phyloP scores from a whole-genome alignment of 129 eudicot species.

The Flaveria trinervia region DNA sequence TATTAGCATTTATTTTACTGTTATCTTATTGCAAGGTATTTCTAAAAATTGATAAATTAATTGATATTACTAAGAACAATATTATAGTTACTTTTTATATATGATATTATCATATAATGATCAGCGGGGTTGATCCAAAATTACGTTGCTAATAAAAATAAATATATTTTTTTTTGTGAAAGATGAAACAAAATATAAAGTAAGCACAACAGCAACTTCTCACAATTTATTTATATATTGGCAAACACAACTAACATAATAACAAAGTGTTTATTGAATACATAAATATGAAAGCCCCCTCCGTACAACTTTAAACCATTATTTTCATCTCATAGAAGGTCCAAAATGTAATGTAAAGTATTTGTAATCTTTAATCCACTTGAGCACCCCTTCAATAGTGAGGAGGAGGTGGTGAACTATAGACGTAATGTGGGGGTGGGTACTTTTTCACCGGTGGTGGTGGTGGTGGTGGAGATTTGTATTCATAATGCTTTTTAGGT shows the following conservation, averaged over 20 bases:
- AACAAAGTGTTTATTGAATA: conserved; percentile 13
- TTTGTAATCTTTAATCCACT: not conserved
- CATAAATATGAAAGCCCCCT: conserved; percentile 4
- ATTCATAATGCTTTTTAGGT: not conserved
- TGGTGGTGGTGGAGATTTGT: conserved; percentile 20
- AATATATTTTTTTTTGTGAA: no score
- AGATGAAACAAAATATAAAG: no score
- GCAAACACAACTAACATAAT: not conserved
- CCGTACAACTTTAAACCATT: conserved; percentile 11
- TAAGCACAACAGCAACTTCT: not conserved
- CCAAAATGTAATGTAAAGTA: not conserved
- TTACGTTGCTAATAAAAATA: no score
- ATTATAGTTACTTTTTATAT: no score
- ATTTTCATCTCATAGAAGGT: not conserved
- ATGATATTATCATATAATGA: no score
- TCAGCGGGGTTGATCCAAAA: no score
- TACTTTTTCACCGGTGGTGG: conserved; percentile 16
- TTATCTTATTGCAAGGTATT: no score
- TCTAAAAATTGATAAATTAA: no score
- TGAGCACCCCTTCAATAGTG: not conserved
- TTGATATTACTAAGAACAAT: no score
- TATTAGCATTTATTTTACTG: no score
- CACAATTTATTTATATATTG: not conserved
- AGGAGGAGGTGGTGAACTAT: conserved; percentile 51
- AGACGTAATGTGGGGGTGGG: conserved; percentile 45